Percentiles rank a stretch among this genome's conserved stretches.
Conservation (phyloP, 768 basidiomycete species). For the Agaricus blazei region DNA sequence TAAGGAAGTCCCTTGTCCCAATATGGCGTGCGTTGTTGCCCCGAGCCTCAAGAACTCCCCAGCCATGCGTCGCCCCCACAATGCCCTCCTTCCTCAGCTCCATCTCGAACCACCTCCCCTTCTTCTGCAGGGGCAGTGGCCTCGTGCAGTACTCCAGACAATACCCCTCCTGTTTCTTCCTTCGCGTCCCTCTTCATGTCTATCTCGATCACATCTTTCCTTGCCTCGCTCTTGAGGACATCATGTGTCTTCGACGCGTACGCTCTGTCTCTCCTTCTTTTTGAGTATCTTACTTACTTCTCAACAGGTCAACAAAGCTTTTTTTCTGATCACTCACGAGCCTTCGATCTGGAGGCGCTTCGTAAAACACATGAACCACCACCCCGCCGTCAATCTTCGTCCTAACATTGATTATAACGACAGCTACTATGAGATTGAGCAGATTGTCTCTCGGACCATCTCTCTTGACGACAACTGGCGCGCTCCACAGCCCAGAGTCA, state of each 20-base stretch:
- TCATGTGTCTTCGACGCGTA: slow-evolving; percentile 41
- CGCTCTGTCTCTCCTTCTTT: slow-evolving; percentile 7
- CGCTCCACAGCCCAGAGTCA: slow-evolving; percentile 29
- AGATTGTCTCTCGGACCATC: slow-evolving; percentile 54
- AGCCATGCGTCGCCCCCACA: background rate
- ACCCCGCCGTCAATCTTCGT: slow-evolving; percentile 53
- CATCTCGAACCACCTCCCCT: background rate
- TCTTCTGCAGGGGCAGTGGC: background rate
- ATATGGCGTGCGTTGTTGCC: too few species aligned
- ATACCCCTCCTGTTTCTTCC: slow-evolving; percentile 15
- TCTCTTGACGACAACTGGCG: slow-evolving; percentile 61
- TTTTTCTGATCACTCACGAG: slow-evolving; percentile 62
- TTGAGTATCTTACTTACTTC: background rate
- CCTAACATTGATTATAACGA: slow-evolving; percentile 47
- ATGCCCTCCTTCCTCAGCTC: background rate
- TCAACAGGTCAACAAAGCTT: slow-evolving; percentile 45
- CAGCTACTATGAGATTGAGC: slow-evolving; percentile 44
- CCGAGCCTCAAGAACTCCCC: background rate
- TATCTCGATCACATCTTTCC: slow-evolving; percentile 39
- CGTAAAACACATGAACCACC: slow-evolving; percentile 43
- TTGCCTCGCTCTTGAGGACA: slow-evolving; percentile 39
- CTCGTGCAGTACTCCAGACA: background rate
- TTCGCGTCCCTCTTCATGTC: slow-evolving; percentile 33
- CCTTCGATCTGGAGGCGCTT: slow-evolving; percentile 68
- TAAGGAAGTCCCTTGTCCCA: too few species aligned